phyloP scores from a whole-genome alignment of 352 stramenopile genomes.

The Globisporangium solare region DNA sequence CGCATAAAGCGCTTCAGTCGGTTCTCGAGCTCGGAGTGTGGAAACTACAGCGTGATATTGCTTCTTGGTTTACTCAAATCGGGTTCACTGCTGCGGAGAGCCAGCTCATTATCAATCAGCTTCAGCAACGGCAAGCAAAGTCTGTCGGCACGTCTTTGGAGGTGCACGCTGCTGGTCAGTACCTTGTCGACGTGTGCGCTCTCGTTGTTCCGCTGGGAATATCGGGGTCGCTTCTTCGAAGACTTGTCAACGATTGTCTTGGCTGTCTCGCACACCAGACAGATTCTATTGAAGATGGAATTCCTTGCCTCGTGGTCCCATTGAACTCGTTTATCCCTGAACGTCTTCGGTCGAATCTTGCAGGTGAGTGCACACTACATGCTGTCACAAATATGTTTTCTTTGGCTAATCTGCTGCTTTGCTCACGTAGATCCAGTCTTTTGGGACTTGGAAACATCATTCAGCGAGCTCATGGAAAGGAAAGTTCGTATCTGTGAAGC shows the following conservation, averaged over 20 bases:
- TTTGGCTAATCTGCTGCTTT: background rate
- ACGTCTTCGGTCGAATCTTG: conserved; percentile 13
- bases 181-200: conserved; percentile 15
- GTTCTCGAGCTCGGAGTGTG: conserved; percentile 15
- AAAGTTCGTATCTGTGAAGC: conserved; percentile 16
- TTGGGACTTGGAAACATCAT: conserved; percentile 16
- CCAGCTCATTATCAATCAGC: conserved; percentile 6
- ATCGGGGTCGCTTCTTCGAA: conserved; percentile 8
- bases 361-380: conserved; percentile 5
- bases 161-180: background rate
- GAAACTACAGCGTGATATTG: conserved; percentile 14
- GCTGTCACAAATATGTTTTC: background rate
- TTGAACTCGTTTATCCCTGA: conserved; percentile 16
- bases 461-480: conserved; percentile 10
- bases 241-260: conserved; percentile 10
- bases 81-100: conserved; percentile 14
- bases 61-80: conserved; percentile 15
- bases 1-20: conserved; percentile 5
- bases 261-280: background rate
- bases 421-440: conserved; percentile 12
- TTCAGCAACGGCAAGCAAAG: background rate
- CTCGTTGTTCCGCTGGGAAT: conserved; percentile 7
- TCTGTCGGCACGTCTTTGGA: background rate
- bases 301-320: conserved; percentile 5
- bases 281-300: background rate